These are phyloP conservation scores for Monilinia fructicola DNA, from an alignment of 2,329 filamentous ascomycete species.

Conservation along the genomic window DNA sequence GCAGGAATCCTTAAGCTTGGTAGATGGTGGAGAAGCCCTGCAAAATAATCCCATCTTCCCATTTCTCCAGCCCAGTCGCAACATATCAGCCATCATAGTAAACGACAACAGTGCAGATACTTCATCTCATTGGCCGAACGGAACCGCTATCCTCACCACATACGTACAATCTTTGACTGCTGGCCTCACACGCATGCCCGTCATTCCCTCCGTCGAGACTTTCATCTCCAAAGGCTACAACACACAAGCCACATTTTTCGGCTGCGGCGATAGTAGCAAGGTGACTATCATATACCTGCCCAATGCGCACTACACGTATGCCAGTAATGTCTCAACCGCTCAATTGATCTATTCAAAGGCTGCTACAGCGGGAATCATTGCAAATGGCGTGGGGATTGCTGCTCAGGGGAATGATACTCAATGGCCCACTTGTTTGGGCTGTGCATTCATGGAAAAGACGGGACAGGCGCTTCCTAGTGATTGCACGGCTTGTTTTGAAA, in stretches of 20 bases:
- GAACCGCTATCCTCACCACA: slow-evolving; percentile 43
- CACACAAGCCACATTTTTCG: slow-evolving; percentile 45
- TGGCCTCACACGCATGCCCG: slow-evolving; percentile 45
- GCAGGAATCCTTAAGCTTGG: slow-evolving; percentile 43
- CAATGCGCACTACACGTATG: slow-evolving; percentile 44
- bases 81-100: slow-evolving; percentile 47
- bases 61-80: slow-evolving; percentile 45
- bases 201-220: slow-evolving; percentile 42
- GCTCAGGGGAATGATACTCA: slow-evolving; percentile 39
- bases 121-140: slow-evolving; percentile 44
- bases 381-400: slow-evolving; percentile 44
- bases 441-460: slow-evolving; percentile 44
- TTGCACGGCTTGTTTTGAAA: slow-evolving; percentile 45
- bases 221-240: slow-evolving; percentile 41
- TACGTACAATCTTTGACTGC: slow-evolving; percentile 30
- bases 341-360: slow-evolving; percentile 42
- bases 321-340: slow-evolving; percentile 38
- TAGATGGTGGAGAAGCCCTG: slow-evolving; percentile 47
- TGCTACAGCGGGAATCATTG: slow-evolving; percentile 44
- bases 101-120: slow-evolving; percentile 49
- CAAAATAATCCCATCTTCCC: slow-evolving; percentile 52
- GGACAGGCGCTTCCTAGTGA: slow-evolving; percentile 38
- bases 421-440: slow-evolving; percentile 46
- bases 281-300: slow-evolving; percentile 42
- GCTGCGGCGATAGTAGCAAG: slow-evolving; percentile 42